Conservation (phyloP, 495 filamentous ascomycete species). For the Penicillium cataractarum region DNA sequence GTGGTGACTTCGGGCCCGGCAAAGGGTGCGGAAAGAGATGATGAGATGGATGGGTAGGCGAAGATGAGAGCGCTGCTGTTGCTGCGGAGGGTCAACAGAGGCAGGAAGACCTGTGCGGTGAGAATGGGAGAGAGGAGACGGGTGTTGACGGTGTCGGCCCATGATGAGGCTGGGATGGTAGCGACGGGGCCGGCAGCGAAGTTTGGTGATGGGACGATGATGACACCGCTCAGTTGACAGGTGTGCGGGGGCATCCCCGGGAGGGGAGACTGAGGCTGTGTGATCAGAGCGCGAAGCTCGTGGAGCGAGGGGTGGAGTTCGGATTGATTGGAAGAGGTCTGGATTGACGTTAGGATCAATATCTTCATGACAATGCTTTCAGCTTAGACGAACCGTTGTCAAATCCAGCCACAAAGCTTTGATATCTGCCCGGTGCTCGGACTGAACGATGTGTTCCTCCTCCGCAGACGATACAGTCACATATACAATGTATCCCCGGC, state of each 20-base stretch:
- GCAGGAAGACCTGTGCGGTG: slow-evolving; percentile 83
- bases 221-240: slow-evolving; percentile 73
- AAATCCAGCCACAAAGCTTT: slow-evolving; percentile 81
- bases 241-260: slow-evolving; percentile 72
- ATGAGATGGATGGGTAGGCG: slow-evolving; percentile 82
- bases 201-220: slow-evolving; percentile 67
- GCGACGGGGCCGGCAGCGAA: slow-evolving; percentile 77
- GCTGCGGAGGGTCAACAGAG: slow-evolving; percentile 63
- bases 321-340: slow-evolving; percentile 60
- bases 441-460: slow-evolving; percentile 79
- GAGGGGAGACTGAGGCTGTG: slow-evolving; percentile 69
- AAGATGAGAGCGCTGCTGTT: slow-evolving; percentile 67
- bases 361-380: neutral
- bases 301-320: slow-evolving; percentile 56
- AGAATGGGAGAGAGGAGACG: slow-evolving; percentile 91
- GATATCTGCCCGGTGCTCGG: slow-evolving; percentile 77
- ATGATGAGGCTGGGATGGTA: slow-evolving; percentile 76
- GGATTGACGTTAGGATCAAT: slow-evolving; percentile 34
- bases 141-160: slow-evolving; percentile 87
- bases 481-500: slow-evolving; percentile 91
- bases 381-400: slow-evolving; percentile 45
- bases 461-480: slow-evolving; percentile 77
- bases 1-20: slow-evolving; percentile 81
- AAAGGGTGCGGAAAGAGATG: slow-evolving; percentile 79
- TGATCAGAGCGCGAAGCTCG: slow-evolving; percentile 59